Base-by-base conservation (phyloP, 805 yeast species). In the Priceomyces castillae region DNA sequence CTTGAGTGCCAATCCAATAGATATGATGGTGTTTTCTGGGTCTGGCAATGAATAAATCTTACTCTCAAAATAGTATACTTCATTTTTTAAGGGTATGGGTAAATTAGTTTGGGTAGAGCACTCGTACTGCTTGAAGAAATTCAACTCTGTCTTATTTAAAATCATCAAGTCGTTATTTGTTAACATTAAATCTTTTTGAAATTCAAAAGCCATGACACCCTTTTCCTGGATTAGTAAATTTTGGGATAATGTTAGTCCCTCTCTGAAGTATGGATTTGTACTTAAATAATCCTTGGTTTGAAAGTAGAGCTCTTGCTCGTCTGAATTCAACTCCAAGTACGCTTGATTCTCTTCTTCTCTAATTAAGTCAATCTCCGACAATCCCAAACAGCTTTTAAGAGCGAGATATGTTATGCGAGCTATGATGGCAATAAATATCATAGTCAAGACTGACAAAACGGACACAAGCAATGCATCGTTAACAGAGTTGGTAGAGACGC, bases 151-250 rank as follows among this genome's bases (percentile, higher is more conserved):
- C 54, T 85, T 82, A 57, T 85, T 85, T 31, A 80, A 74, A 4
- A 92, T 85, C 30, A 78, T 50, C 42, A 80, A 74, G 50, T 75
- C 80, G 55, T 73, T 81, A 64, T 73, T 76, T 48, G 77, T 78
- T 25, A 79, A 62, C 63, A 77, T 75, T 7, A 72, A 61, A 55
- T 76, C 77, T 17, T 83, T 81, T 41, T 71, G 74, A 57, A 94
- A 92, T 54, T 90, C 95, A 87, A 95, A 90, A 1, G 97, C 98
- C 12, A 75, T 65, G 1, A 90, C 84, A 2, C 96, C 96, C 59
- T 88, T 90, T 50, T 89, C 95, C 52, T 89, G 95, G 20, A 88
- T 86, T 16, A 74, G 59, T 59, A 83, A 64, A 47, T 73, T 73
- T 61, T 86, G 90, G 22, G 85, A 74, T 30, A 84, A 34, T 60